Percentiles rank a stretch among this genome's conserved stretches.
phyloP scores from a whole-genome alignment of 208 protist genomes.

The Trypanosomatidae sp. region DNA sequence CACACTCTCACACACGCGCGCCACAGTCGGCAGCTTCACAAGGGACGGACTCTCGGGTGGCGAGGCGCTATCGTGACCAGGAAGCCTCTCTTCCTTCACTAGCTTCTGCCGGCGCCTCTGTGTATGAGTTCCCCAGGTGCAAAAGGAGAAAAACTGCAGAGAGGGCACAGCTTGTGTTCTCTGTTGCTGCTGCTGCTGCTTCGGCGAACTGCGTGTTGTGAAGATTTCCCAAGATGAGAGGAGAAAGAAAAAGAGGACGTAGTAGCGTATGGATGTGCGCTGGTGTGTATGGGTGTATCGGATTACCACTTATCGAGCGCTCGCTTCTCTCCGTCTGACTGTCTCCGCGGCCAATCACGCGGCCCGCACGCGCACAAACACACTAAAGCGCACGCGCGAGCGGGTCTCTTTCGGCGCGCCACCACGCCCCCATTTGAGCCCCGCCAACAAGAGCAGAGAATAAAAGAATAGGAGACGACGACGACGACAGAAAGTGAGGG shows the following conservation, averaged over 20 bases:
- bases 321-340: not conserved
- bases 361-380: not conserved
- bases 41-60: not conserved
- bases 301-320: not conserved
- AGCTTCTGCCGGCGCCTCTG: not conserved
- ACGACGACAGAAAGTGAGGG: not conserved
- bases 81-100: not conserved
- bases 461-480: not conserved
- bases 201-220: not conserved
- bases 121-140: not conserved
- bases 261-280: not conserved
- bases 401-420: not conserved
- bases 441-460: not conserved
- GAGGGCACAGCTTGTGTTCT: not conserved
- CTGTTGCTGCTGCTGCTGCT: not conserved
- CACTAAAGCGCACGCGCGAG: not conserved
- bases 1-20: not conserved
- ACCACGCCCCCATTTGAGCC: not conserved
- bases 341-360: not conserved
- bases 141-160: not conserved
- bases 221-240: not conserved
- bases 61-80: not conserved
- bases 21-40: not conserved
- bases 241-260: slow-evolving; percentile 1
- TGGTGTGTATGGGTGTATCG: not conserved